Evolutionary conservation across 805 yeast species (phyloP), one percentile per base, ranked within the genome.

Genomic region (Ogataea nonfermentans): DNA sequence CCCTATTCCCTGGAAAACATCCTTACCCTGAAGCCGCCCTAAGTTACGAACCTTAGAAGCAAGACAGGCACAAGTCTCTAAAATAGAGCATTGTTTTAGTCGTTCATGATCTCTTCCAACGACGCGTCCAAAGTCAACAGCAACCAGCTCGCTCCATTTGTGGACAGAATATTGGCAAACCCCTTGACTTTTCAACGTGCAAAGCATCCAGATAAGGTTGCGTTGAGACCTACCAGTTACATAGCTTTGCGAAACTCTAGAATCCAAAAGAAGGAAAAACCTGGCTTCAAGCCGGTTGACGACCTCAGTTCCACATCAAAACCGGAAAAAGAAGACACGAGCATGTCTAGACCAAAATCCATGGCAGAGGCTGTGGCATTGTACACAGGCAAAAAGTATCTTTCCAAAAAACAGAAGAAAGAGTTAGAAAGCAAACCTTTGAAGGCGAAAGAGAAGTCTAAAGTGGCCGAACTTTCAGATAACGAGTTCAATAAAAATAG

Each of bases 181-280:
- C 89, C 88, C 8, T 57, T 82, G 36, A 68, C 68, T 20, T 87
- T 86, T 60, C 78, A 73, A 38, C 68, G 78, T 4, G 89, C 86
- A 11, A 75, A 70, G 47, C 64, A 63, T 38, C 75, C 79, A 5
- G 84, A 77, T 55, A 63, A 67, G 14, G 66, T 67, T 10, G 54
- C 69, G 13, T 53, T 65, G 33, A 69, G 59, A 53, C 81, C 79
- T 1, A 59, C 74, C 4, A 63, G 68, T 46, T 83, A 79, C 60
- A 69, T 45, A 23, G 47, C 56, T 55, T 74, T 57, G 61, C 49
- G 51, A 35, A 71, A 43, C 35, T 26, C 43, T 35, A 32, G 32
- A 11, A 14, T 27, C 4, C 34, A 27, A 14, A 31, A 35, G 29
- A 32, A 33, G 13, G 40, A 40, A 19, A 37, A 26, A 16, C 11